Evolutionary conservation across 148 eudicot species (phyloP).

Genomic region (Talinum fruticosum): DNA sequence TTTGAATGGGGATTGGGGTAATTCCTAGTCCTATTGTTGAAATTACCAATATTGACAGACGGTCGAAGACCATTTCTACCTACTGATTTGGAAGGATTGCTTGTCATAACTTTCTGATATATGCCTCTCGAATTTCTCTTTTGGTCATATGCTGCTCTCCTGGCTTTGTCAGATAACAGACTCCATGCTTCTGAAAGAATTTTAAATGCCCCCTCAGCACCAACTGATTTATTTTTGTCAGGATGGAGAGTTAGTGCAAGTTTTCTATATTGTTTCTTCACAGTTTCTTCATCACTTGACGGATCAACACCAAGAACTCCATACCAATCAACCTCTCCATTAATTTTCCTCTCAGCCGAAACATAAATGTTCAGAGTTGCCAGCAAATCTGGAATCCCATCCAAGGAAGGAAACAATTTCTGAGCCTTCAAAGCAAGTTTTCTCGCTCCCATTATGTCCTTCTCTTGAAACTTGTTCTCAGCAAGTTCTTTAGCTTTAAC

Average conservation of each 20-base stretch:
- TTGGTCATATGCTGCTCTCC: constrained; percentile 45
- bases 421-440: constrained; percentile 37
- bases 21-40: constrained; percentile 26
- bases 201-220: constrained; percentile 72
- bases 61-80: constrained; percentile 28
- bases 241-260: constrained; percentile 64
- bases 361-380: constrained; percentile 47
- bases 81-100: constrained; percentile 20
- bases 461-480: constrained; percentile 31
- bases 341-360: constrained; percentile 48
- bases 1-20: constrained; percentile 27
- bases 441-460: constrained; percentile 29
- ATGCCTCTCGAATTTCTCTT: constrained; percentile 28
- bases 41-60: constrained; percentile 23
- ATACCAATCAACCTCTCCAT: constrained; percentile 59
- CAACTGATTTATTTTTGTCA: constrained; percentile 68
- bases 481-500: constrained; percentile 33
- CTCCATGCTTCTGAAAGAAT: constrained; percentile 64
- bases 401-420: constrained; percentile 45
- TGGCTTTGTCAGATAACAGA: constrained; percentile 48
- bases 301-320: constrained; percentile 61
- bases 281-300: constrained; percentile 41
- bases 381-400: constrained; percentile 51
- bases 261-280: constrained; percentile 52
- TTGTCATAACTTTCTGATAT: constrained; percentile 27